Evolutionary conservation across 2,329 filamentous ascomycete genomes (phyloP).

Genomic region (Colletotrichum sp.): DNA sequence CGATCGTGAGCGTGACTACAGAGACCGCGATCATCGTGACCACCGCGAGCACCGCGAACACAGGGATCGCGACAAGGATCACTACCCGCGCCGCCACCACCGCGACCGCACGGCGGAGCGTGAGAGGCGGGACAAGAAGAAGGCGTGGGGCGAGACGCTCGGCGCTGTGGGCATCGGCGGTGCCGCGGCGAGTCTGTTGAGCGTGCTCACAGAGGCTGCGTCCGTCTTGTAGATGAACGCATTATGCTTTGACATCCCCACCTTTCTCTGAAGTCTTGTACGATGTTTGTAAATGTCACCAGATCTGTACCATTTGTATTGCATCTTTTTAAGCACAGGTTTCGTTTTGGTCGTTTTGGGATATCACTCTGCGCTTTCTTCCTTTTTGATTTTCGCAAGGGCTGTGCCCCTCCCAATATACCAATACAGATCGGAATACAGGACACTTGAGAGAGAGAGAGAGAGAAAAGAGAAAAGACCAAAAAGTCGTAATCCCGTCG

Average conservation of each 20-base stretch:
- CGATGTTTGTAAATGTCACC: neutral
- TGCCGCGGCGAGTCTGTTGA: slow-evolving; percentile 62
- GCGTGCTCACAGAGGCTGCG: slow-evolving; percentile 63
- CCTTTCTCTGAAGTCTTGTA: neutral
- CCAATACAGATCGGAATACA: slow-evolving; percentile 1
- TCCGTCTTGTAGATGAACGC: slow-evolving; percentile 25
- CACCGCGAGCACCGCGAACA: slow-evolving; percentile 36
- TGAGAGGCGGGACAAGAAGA: slow-evolving; percentile 42
- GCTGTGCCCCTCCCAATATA: slow-evolving; percentile 9
- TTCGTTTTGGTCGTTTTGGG: neutral
- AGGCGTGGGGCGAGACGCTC: slow-evolving; percentile 57
- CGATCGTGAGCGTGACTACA: slow-evolving; percentile 39
- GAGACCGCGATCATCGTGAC: slow-evolving; percentile 29
- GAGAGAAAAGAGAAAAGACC: neutral
- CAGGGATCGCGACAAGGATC: slow-evolving; percentile 42
- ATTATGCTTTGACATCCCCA: neutral
- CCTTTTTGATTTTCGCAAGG: neutral
- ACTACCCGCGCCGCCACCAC: slow-evolving; percentile 37
- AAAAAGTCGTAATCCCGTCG: neutral
- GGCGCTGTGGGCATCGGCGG: slow-evolving; percentile 64
- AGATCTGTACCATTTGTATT: neutral
- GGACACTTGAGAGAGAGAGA: neutral
- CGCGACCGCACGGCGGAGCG: slow-evolving; percentile 23
- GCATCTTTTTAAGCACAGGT: neutral
- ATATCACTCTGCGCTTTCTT: neutral